These are phyloP conservation scores for Collybiopsis luxurians DNA, from an alignment of 768 basidiomycete genomes.

Conservation along the genomic window DNA sequence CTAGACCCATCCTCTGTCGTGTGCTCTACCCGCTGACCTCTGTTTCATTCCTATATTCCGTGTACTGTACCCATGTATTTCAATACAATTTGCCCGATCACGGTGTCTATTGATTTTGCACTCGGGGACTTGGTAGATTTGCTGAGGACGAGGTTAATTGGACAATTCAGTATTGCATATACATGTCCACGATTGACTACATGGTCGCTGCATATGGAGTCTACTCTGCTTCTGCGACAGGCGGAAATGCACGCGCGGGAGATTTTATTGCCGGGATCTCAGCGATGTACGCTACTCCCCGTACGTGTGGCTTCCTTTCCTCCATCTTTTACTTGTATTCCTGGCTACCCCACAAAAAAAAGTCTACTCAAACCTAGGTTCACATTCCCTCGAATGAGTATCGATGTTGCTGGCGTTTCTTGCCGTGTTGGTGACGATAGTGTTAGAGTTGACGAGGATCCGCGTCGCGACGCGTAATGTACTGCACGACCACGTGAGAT, in stretches of 20 bases:
- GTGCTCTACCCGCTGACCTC: too few species aligned
- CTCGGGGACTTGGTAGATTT: background rate
- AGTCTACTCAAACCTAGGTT: slow-evolving; percentile 5
- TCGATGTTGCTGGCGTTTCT: slow-evolving; percentile 5
- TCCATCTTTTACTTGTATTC: too few species aligned
- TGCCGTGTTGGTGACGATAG: slow-evolving; percentile 6
- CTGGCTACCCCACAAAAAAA: too few species aligned
- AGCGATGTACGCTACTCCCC: slow-evolving; percentile 10
- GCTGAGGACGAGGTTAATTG: too few species aligned
- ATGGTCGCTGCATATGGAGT: slow-evolving; percentile 11
- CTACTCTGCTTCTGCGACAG: slow-evolving; percentile 12
- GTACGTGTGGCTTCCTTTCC: slow-evolving; percentile 1
- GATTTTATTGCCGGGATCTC: slow-evolving; percentile 10
- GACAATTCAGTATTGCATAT: slow-evolving; percentile 12
- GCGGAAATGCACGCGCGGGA: slow-evolving; percentile 10
- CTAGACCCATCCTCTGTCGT: too few species aligned
- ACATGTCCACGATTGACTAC: slow-evolving; percentile 12
- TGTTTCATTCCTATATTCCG: too few species aligned
- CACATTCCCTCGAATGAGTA: slow-evolving; percentile 9
- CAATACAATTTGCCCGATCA: too few species aligned
- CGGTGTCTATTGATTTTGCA: too few species aligned
- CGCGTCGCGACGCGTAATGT: too few species aligned
- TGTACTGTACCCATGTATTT: too few species aligned
- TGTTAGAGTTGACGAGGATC: too few species aligned
- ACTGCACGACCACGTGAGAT: too few species aligned